These are phyloP conservation scores for Choanephora cucurbitarum DNA, from an alignment of 371 early-diverging fungal genomes.

Conservation along the genomic window DNA sequence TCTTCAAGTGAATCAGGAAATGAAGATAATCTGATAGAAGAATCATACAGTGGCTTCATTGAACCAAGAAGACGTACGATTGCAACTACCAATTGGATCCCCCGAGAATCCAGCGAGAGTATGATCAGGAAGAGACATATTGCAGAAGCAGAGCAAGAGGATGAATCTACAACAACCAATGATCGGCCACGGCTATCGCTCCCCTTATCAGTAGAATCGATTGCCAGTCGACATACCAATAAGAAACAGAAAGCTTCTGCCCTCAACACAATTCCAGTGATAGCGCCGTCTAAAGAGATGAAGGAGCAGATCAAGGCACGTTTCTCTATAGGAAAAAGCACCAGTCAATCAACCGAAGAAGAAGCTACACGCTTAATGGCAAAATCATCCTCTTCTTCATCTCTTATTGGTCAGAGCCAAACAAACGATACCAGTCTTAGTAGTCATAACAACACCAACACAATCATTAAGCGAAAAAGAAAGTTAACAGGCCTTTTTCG, in stretches of 20 bases:
- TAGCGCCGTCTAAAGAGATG: slow-evolving; percentile 23
- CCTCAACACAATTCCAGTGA: slow-evolving; percentile 17
- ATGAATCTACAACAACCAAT: slow-evolving; percentile 5
- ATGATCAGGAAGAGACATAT: slow-evolving; percentile 7
- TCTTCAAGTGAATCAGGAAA: slow-evolving; percentile 8
- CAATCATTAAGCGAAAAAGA: not conserved
- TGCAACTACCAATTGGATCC: slow-evolving; percentile 10
- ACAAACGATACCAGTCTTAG: not conserved
- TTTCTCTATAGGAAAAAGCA: slow-evolving; percentile 31
- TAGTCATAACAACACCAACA: not conserved
- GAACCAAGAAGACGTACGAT: slow-evolving; percentile 19
- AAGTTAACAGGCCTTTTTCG: too few species aligned
- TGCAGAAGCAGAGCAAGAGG: slow-evolving; percentile 6
- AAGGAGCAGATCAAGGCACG: slow-evolving; percentile 42
- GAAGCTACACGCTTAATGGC: not conserved
- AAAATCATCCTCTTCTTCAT: too few species aligned
- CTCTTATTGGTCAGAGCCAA: too few species aligned
- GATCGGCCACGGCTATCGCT: slow-evolving; percentile 17
- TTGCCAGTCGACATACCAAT: slow-evolving; percentile 2
- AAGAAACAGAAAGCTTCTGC: slow-evolving; percentile 1
- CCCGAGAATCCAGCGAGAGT: slow-evolving; percentile 1
- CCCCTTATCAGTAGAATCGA: slow-evolving; percentile 14
- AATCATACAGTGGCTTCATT: slow-evolving; percentile 3
- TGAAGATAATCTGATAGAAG: not conserved
- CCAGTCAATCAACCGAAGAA: not conserved